Evolutionary conservation across 495 filamentous ascomycete genomes (phyloP).

Genomic region (Astrothelium subdiscretum): DNA sequence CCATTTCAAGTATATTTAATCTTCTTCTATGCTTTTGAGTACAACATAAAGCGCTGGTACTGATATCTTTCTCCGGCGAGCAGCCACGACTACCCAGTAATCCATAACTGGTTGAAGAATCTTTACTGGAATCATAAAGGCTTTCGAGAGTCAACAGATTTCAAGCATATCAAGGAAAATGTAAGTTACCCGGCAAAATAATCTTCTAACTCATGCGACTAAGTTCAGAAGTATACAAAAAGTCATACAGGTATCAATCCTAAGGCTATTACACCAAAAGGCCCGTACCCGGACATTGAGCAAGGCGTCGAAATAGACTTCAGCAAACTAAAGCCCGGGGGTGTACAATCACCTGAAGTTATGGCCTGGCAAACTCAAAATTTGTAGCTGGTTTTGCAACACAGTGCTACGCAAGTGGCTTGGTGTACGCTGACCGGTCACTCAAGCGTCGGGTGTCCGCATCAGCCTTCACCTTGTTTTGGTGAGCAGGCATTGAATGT

Average conservation of each 20-base stretch:
- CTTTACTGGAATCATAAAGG: conserved; percentile 40
- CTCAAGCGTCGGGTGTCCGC: too few species aligned
- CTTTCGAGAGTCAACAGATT: conserved; percentile 26
- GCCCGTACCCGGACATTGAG: conserved; percentile 28
- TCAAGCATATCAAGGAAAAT: conserved; percentile 47
- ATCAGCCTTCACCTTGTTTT: too few species aligned
- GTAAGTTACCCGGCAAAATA: conserved; percentile 20
- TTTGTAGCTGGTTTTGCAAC: too few species aligned
- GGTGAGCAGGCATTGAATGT: too few species aligned
- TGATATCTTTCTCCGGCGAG: not conserved
- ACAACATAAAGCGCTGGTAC: not conserved
- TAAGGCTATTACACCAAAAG: conserved; percentile 28
- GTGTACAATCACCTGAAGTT: conserved; percentile 27
- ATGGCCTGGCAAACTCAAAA: conserved; percentile 9
- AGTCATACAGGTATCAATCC: conserved; percentile 34
- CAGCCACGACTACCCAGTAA: conserved; percentile 33
- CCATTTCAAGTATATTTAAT: not conserved
- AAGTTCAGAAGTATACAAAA: conserved; percentile 45
- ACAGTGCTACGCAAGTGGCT: too few species aligned
- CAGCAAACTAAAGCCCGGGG: conserved; percentile 26
- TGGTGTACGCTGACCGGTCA: too few species aligned
- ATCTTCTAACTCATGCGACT: not conserved
- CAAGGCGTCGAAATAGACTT: conserved; percentile 32
- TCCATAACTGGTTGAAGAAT: conserved; percentile 41
- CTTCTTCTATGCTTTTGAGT: not conserved